A percentile compares a stretch with the other conserved stretches of the same genome.
Conservation (phyloP, 2,329 filamentous ascomycete genomes). For the Diaporthe batatas region DNA sequence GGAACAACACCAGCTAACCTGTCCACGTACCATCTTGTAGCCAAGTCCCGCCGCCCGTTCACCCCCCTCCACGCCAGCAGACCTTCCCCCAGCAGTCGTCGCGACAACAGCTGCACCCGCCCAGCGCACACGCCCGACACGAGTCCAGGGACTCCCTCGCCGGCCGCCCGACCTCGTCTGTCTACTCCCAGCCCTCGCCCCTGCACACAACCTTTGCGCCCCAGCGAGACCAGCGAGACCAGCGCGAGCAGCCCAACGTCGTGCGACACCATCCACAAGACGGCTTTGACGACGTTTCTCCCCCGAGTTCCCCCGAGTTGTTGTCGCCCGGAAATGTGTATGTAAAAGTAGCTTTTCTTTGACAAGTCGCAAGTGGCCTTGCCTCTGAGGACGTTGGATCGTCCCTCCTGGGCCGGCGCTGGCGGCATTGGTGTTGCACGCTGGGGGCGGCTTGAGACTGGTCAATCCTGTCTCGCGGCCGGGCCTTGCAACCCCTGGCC, state of each 20-base stretch:
- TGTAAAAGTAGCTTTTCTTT: constrained; percentile 49
- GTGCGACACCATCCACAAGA: constrained; percentile 39
- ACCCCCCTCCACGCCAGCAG: constrained; percentile 35
- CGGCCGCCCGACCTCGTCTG: constrained; percentile 67
- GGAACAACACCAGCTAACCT: constrained; percentile 18
- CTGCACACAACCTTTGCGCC: constrained; percentile 50
- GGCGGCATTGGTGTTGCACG: background rate
- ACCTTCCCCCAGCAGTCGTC: constrained; percentile 12
- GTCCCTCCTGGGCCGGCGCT: background rate
- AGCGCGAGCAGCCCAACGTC: constrained; percentile 41
- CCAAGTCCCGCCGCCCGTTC: constrained; percentile 23
- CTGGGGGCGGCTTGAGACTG: constrained; percentile 25
- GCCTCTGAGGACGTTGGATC: background rate
- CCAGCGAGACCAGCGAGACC: constrained; percentile 35
- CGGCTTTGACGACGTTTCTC: constrained; percentile 60
- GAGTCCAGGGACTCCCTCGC: constrained; percentile 30
- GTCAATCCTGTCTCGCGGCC: background rate
- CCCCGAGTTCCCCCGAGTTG: constrained; percentile 69
- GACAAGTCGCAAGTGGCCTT: background rate
- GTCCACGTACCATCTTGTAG: constrained; percentile 14
- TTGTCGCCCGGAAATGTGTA: constrained; percentile 55
- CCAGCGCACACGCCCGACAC: constrained; percentile 9
- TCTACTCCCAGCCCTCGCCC: constrained; percentile 71
- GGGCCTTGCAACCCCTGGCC: background rate
- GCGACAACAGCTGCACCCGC: constrained; percentile 15